A percentile compares a stretch with the other conserved stretches of the same genome.
Conservation (phyloP, 208 protist genomes). For the Plasmodiophora brassicae region DNA sequence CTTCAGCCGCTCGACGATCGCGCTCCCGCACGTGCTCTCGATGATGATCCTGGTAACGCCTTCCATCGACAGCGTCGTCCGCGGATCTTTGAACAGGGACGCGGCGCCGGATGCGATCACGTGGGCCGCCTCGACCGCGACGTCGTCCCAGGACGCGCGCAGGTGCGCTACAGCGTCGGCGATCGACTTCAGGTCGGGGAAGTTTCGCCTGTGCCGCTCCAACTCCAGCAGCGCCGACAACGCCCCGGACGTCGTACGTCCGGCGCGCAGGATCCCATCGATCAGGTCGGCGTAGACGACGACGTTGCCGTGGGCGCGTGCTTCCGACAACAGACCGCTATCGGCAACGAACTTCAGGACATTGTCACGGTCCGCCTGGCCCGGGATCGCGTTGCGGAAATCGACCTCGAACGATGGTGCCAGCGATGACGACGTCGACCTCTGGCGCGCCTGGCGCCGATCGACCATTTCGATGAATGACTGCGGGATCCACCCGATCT, state of each 20-base stretch:
- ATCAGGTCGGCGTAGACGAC: background rate
- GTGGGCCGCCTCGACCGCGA: background rate
- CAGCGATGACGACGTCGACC: too few relatives aligned
- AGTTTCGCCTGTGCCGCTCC: background rate
- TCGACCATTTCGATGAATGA: background rate
- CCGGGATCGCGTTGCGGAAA: background rate
- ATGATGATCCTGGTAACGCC: background rate
- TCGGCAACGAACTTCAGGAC: background rate
- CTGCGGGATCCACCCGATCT: constrained; percentile 18
- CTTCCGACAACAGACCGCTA: background rate
- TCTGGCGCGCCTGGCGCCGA: background rate
- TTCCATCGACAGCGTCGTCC: background rate
- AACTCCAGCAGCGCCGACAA: background rate
- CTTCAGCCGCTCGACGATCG: background rate
- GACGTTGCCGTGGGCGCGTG: background rate
- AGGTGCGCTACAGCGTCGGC: background rate
- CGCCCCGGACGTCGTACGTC: background rate
- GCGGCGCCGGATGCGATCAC: background rate
- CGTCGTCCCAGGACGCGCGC: background rate
- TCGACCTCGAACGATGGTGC: background rate
- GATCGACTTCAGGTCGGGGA: background rate
- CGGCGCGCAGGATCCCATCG: background rate
- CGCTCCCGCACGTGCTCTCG: background rate
- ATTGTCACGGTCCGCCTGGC: background rate
- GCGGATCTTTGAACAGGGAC: background rate